Conservation (phyloP, 495 filamentous ascomycete species). For the Aspergillus campestris region DNA sequence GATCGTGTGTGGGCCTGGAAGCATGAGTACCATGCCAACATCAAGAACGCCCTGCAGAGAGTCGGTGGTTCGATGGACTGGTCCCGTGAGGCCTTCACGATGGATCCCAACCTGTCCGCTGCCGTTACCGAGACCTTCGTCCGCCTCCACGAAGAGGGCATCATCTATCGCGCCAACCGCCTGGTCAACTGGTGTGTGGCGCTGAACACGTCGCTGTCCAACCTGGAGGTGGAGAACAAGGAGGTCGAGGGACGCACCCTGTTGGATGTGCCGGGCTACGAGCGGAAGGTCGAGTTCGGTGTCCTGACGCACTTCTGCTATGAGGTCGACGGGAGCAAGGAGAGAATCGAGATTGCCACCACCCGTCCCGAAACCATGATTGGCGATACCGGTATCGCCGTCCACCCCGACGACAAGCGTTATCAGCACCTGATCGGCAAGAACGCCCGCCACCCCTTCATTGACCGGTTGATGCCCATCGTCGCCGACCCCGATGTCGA, state of each 20-base stretch:
- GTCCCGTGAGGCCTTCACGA: slow-evolving; percentile 65
- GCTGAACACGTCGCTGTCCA: slow-evolving; percentile 67
- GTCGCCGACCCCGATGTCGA: slow-evolving; percentile 65
- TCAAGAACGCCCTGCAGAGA: slow-evolving; percentile 48
- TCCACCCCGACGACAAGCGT: slow-evolving; percentile 63
- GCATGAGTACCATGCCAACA: slow-evolving; percentile 56
- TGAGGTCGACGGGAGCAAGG: slow-evolving; percentile 52
- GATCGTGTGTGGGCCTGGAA: slow-evolving; percentile 63
- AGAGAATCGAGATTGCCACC: slow-evolving; percentile 68
- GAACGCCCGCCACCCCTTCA: slow-evolving; percentile 61
- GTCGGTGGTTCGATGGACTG: slow-evolving; percentile 59
- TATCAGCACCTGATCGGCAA: slow-evolving; percentile 61
- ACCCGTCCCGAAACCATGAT: slow-evolving; percentile 79
- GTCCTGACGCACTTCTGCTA: slow-evolving; percentile 64
- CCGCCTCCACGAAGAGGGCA: slow-evolving; percentile 62
- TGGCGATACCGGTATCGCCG: slow-evolving; percentile 68
- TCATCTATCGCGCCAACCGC: slow-evolving; percentile 67
- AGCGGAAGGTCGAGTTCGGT: slow-evolving; percentile 65
- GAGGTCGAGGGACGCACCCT: slow-evolving; percentile 60
- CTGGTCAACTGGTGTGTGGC: slow-evolving; percentile 73
- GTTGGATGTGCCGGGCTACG: slow-evolving; percentile 56
- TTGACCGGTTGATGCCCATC: slow-evolving; percentile 58
- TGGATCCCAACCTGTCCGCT: slow-evolving; percentile 55
- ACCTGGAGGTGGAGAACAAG: slow-evolving; percentile 69
- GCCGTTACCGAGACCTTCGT: slow-evolving; percentile 69